Percentiles rank a stretch among this genome's conserved stretches.
These are phyloP conservation scores for Angomonas ambiguus DNA, from an alignment of 208 protist genomes.

Conservation along the genomic window DNA sequence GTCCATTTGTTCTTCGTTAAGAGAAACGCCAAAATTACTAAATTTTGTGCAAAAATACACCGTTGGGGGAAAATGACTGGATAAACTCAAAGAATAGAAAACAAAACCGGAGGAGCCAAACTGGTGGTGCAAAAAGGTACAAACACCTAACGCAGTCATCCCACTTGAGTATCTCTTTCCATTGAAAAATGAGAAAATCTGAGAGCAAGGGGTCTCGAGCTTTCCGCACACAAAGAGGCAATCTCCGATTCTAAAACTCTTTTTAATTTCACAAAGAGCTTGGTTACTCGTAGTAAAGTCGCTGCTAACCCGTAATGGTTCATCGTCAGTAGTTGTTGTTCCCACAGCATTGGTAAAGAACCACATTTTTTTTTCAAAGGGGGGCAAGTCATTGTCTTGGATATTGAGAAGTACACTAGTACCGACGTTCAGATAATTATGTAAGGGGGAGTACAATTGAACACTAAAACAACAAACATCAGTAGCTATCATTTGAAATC, in stretches of 20 bases:
- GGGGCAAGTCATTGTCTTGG: neutral
- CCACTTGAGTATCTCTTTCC: too few species aligned
- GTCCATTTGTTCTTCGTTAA: neutral
- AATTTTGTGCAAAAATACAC: neutral
- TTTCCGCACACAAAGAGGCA: too few species aligned
- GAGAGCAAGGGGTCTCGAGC: too few species aligned
- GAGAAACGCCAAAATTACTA: neutral
- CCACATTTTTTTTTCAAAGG: conserved; percentile 1
- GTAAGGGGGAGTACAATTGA: neutral
- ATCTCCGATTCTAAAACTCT: too few species aligned
- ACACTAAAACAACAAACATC: neutral
- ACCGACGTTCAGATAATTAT: neutral
- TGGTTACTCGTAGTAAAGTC: too few species aligned
- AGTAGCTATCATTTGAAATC: neutral
- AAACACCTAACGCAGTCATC: neutral
- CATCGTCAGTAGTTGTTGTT: too few species aligned
- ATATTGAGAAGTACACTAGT: neutral
- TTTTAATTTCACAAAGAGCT: too few species aligned
- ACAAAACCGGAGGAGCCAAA: neutral
- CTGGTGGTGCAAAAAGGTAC: neutral
- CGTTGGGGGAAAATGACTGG: neutral
- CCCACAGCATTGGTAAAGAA: too few species aligned
- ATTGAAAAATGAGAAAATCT: too few species aligned
- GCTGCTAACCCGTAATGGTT: too few species aligned
- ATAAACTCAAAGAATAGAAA: neutral